These are phyloP conservation scores for Phymatotrichopsis omnivora DNA, from an alignment of 2,329 filamentous ascomycete species.

Conservation along the genomic window DNA sequence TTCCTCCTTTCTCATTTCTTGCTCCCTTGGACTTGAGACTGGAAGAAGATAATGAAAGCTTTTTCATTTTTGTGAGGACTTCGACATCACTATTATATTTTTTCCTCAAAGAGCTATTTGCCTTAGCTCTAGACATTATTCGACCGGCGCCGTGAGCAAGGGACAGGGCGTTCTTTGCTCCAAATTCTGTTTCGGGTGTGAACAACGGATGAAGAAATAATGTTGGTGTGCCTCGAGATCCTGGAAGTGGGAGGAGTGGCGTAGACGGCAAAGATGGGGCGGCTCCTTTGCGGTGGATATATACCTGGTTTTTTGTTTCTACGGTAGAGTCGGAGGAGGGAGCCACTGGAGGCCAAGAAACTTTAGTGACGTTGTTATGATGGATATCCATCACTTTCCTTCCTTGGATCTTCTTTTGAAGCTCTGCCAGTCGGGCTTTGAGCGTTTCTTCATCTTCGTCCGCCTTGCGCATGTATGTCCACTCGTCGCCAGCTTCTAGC, in stretches of 20 bases:
- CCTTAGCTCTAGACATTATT: conserved; percentile 36
- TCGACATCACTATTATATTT: conserved; percentile 34
- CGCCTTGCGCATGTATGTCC: no score
- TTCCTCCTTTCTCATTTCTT: neutral
- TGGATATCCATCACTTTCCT: conserved; percentile 36
- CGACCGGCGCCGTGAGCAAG: conserved; percentile 37
- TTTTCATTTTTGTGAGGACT: conserved; percentile 19
- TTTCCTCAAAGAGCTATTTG: conserved; percentile 30
- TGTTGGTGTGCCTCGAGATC: conserved; percentile 36
- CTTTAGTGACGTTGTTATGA: conserved; percentile 35
- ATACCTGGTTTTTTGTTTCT: conserved; percentile 17
- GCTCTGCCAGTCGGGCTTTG: no score
- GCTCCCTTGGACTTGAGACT: neutral
- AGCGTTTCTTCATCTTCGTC: conserved; percentile 14
- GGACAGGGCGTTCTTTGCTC: conserved; percentile 33
- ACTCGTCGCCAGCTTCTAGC: conserved; percentile 34
- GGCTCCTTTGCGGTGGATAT: conserved; percentile 37
- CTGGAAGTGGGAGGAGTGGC: conserved; percentile 35
- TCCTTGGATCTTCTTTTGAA: conserved; percentile 24
- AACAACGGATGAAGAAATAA: conserved; percentile 35
- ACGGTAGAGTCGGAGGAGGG: neutral
- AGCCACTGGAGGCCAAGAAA: conserved; percentile 32
- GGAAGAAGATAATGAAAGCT: no score
- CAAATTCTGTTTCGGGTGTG: conserved; percentile 30
- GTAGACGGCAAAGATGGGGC: conserved; percentile 32